Conservation (phyloP, 192 early-diverging fungal species). For the Podila clonocystis region DNA sequence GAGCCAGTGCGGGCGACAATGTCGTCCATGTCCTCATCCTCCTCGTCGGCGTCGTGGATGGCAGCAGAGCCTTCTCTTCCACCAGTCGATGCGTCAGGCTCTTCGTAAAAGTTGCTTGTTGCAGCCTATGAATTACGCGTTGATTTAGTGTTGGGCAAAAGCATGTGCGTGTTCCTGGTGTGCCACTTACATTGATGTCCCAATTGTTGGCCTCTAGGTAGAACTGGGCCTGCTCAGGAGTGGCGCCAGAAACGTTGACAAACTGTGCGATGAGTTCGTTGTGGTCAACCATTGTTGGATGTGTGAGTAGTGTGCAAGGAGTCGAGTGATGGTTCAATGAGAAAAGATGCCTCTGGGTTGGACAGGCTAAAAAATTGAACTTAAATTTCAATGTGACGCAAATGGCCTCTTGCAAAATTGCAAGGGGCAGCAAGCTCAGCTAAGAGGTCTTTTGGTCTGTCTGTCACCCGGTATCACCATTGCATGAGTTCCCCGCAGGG, state of each 20-base stretch:
- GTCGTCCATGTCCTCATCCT: conserved; percentile 53
- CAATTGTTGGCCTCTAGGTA: conserved; percentile 82
- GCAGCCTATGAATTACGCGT: conserved; percentile 57
- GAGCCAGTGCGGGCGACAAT: conserved; percentile 15
- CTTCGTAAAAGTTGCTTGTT: conserved; percentile 76
- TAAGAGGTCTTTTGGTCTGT: no score
- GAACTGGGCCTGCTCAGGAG: conserved; percentile 71
- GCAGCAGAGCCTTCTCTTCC: background rate
- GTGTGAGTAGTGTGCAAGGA: background rate
- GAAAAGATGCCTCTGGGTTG: background rate
- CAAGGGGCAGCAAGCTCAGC: no score
- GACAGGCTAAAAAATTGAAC: background rate
- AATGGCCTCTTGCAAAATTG: no score
- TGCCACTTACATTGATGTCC: conserved; percentile 72
- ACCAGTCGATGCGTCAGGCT: conserved; percentile 21
- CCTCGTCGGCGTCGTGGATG: conserved; percentile 54
- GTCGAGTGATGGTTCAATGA: background rate
- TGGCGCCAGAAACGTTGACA: conserved; percentile 61
- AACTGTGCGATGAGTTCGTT: conserved; percentile 68
- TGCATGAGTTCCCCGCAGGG: no score
- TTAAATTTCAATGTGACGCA: background rate
- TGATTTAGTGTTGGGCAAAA: conserved; percentile 1
- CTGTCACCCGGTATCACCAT: no score
- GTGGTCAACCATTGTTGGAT: conserved; percentile 53
- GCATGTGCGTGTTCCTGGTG: background rate